Evolutionary conservation across 1,139 yeast species (phyloP).

Genomic region (Zygoascus sp.): DNA sequence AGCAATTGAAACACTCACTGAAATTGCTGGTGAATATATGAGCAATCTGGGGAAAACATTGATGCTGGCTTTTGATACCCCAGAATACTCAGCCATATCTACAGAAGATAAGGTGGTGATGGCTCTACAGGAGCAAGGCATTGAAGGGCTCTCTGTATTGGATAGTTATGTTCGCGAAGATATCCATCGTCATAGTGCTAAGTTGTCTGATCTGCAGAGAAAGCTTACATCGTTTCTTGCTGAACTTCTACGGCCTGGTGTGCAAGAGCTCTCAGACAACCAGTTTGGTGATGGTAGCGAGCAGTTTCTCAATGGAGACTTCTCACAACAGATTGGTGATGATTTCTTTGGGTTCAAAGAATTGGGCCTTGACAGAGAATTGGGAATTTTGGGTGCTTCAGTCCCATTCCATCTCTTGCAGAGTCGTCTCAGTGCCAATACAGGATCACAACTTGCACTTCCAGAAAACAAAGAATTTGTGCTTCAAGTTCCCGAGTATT

Average conservation of each 20-base stretch:
- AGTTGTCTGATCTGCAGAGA: slow-evolving; percentile 61
- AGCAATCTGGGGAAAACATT: slow-evolving; percentile 68
- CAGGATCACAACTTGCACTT: slow-evolving; percentile 21
- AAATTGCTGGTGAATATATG: slow-evolving; percentile 76
- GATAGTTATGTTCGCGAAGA: slow-evolving; percentile 73
- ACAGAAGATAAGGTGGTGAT: slow-evolving; percentile 52
- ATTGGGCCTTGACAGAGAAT: slow-evolving; percentile 87
- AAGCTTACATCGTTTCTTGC: slow-evolving; percentile 73
- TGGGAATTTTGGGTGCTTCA: slow-evolving; percentile 77
- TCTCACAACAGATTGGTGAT: slow-evolving; percentile 80
- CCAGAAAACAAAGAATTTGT: slow-evolving; percentile 6
- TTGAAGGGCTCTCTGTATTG: slow-evolving; percentile 71
- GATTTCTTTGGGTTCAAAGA: slow-evolving; percentile 97
- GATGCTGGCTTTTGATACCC: slow-evolving; percentile 60
- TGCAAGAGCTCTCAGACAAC: slow-evolving; percentile 63
- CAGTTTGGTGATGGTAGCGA: slow-evolving; percentile 88
- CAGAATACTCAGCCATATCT: slow-evolving; percentile 21
- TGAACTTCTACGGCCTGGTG: slow-evolving; percentile 74
- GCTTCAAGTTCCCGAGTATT: slow-evolving; percentile 36
- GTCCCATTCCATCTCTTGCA: slow-evolving; percentile 88
- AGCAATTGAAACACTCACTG: slow-evolving; percentile 78
- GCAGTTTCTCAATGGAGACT: slow-evolving; percentile 90
- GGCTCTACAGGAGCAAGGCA: slow-evolving; percentile 77
- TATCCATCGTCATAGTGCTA: slow-evolving; percentile 61
- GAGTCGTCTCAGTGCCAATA: slow-evolving; percentile 53